A percentile compares a stretch with the other conserved stretches of the same genome.
Conservation (phyloP, 2,329 filamentous ascomycete species). For the Hyphodiscus sp. region DNA sequence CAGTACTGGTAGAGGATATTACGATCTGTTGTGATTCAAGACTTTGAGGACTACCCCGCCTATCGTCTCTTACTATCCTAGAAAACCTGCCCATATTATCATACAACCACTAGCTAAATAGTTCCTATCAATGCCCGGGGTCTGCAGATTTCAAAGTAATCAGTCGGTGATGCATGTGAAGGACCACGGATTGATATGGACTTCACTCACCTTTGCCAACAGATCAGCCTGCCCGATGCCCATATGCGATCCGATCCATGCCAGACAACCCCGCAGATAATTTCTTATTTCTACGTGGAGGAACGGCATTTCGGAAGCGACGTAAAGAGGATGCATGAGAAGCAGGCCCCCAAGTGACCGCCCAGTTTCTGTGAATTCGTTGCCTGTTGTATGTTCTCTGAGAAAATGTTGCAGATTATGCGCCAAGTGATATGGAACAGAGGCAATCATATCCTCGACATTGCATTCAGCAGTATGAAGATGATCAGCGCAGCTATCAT, state of each 20-base stretch:
- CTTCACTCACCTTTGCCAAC: no score
- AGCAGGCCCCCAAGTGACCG: slow-evolving; percentile 22
- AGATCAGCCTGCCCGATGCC: no score
- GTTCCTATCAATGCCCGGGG: slow-evolving; percentile 7
- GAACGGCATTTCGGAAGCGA: slow-evolving; percentile 12
- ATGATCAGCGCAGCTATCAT: neutral
- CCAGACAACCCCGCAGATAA: slow-evolving; percentile 14
- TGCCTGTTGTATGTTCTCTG: neutral
- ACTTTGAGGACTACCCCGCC: no score
- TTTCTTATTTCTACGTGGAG: slow-evolving; percentile 8
- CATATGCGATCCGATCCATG: no score
- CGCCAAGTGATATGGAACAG: slow-evolving; percentile 22
- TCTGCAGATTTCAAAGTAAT: slow-evolving; percentile 10
- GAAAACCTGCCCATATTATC: slow-evolving; percentile 19
- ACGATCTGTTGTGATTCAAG: no score
- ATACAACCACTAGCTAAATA: slow-evolving; percentile 18
- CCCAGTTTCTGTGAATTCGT: slow-evolving; percentile 9
- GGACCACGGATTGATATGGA: no score
- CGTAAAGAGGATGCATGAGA: slow-evolving; percentile 24
- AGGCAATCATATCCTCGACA: slow-evolving; percentile 16
- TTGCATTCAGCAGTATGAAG: slow-evolving; percentile 1
- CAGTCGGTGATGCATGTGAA: no score
- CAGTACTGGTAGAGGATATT: no score
- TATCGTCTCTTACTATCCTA: slow-evolving; percentile 1
- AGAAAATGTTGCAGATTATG: slow-evolving; percentile 18